phyloP scores from a whole-genome alignment of 768 basidiomycete species.

The Suillus paluster region DNA sequence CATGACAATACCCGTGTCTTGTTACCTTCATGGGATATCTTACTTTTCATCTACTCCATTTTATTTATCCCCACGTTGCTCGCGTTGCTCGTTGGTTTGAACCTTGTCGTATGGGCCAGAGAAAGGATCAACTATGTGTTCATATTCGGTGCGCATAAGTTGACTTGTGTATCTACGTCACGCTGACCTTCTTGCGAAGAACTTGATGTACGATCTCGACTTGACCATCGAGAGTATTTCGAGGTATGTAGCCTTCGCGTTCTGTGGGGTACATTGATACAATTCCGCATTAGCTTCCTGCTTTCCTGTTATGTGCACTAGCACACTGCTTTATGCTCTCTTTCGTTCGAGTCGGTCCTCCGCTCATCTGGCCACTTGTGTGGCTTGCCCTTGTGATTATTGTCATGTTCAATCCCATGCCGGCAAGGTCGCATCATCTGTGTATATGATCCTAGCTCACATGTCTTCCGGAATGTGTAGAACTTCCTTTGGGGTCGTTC shows the following conservation, averaged over 20 bases:
- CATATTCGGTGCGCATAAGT: constrained; percentile 67
- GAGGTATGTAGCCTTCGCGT: constrained; percentile 47
- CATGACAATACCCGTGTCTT: constrained; percentile 51
- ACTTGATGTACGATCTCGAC: constrained; percentile 66
- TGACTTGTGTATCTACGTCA: neutral
- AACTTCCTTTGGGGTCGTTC: constrained; percentile 41
- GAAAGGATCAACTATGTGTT: constrained; percentile 92
- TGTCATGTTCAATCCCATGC: constrained; percentile 78
- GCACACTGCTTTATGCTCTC: constrained; percentile 87
- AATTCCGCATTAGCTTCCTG: constrained; percentile 62
- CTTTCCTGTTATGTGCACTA: constrained; percentile 75
- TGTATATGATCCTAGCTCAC: neutral
- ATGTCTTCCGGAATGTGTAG: constrained; percentile 36
- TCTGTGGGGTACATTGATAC: constrained; percentile 7
- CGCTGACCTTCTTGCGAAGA: constrained; percentile 44
- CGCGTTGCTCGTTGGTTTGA: constrained; percentile 77
- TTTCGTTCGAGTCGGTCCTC: constrained; percentile 68
- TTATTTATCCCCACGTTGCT: constrained; percentile 78
- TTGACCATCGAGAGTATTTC: constrained; percentile 81
- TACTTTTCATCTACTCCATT: constrained; percentile 81
- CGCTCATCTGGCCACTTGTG: constrained; percentile 78
- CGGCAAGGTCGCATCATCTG: constrained; percentile 39
- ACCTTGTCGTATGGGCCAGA: constrained; percentile 76
- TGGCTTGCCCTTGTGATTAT: constrained; percentile 73
- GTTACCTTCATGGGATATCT: constrained; percentile 71